Evolutionary conservation across 768 basidiomycete species (phyloP).

Genomic region (Pulveroboletus sp.): DNA sequence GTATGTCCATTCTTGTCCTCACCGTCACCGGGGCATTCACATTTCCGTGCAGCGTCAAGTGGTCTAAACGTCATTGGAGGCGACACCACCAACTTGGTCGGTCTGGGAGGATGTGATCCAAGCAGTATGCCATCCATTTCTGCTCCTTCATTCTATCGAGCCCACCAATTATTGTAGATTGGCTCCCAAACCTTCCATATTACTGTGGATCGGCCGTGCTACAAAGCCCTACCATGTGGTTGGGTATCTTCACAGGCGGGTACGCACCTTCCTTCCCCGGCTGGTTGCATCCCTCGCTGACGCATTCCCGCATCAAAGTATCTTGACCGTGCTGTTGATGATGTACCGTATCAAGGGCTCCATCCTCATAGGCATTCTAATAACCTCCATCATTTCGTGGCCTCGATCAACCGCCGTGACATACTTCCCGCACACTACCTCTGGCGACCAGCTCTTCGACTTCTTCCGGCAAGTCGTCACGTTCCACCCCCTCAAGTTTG

Average conservation of each 20-base stretch:
- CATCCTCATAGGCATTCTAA: conserved; percentile 76
- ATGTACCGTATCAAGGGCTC: conserved; percentile 82
- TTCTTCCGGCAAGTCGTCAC: conserved; percentile 84
- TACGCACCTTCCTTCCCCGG: conserved; percentile 29
- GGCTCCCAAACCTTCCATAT: conserved; percentile 41
- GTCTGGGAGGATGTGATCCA: conserved; percentile 68
- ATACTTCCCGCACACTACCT: conserved; percentile 66
- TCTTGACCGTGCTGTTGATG: conserved; percentile 76
- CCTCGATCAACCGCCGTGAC: conserved; percentile 78
- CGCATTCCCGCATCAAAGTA: conserved; percentile 32
- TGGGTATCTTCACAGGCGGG: conserved; percentile 86
- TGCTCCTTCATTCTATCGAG: conserved; percentile 3
- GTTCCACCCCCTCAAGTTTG: conserved; percentile 57
- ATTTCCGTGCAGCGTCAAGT: conserved; percentile 41
- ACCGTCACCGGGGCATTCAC: neutral
- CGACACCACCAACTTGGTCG: conserved; percentile 61
- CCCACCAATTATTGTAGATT: conserved; percentile 33
- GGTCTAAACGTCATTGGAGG: conserved; percentile 78
- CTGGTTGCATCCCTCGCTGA: conserved; percentile 3
- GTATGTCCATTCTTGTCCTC: conserved; percentile 32
- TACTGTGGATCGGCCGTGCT: conserved; percentile 66
- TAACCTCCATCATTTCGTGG: conserved; percentile 86
- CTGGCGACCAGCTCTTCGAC: conserved; percentile 70
- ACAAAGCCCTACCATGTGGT: conserved; percentile 75
- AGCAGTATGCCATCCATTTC: conserved; percentile 32